These are phyloP conservation scores for Gloeostereum incarnatum DNA, from an alignment of 768 basidiomycete species.

Conservation along the genomic window DNA sequence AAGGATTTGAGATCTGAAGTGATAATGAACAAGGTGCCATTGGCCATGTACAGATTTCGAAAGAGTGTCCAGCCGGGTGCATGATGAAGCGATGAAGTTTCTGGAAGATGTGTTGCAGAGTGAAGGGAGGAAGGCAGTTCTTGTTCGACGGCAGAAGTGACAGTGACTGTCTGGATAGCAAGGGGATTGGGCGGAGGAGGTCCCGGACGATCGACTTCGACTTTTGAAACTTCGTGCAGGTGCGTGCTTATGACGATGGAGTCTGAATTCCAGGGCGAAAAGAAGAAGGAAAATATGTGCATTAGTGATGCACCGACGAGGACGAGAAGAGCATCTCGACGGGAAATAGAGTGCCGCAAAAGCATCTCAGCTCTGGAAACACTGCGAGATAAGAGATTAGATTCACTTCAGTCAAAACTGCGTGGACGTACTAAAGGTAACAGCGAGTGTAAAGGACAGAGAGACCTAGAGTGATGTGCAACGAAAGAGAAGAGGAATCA, in stretches of 20 bases:
- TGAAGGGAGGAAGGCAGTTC: slow-evolving; percentile 1
- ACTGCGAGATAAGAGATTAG: too few species aligned
- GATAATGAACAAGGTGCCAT: slow-evolving; percentile 69
- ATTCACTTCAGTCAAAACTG: too few species aligned
- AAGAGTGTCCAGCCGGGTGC: slow-evolving; percentile 84
- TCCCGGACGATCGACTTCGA: background rate
- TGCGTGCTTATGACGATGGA: slow-evolving; percentile 23
- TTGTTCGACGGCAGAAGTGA: slow-evolving; percentile 9
- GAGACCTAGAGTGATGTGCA: too few species aligned
- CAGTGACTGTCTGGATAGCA: slow-evolving; percentile 15
- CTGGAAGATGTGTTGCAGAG: slow-evolving; percentile 23
- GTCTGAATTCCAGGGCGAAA: slow-evolving; percentile 17
- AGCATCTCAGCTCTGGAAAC: too few species aligned
- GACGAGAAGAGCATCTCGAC: slow-evolving; percentile 51
- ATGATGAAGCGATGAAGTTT: slow-evolving; percentile 51
- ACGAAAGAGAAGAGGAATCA: too few species aligned
- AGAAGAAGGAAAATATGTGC: slow-evolving; percentile 40
- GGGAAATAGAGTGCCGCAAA: slow-evolving; percentile 32
- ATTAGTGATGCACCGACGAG: slow-evolving; percentile 47
- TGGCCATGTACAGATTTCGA: slow-evolving; percentile 75
- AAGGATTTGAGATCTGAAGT: slow-evolving; percentile 18
- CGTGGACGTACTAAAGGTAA: too few species aligned
- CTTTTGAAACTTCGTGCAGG: background rate
- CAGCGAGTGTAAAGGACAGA: too few species aligned
- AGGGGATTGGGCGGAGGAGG: slow-evolving; percentile 8